Evolutionary conservation across 2,329 filamentous ascomycete genomes (phyloP), one percentile per base, ranked within the genome.

Genomic region (Calonectria hawksworthii): DNA sequence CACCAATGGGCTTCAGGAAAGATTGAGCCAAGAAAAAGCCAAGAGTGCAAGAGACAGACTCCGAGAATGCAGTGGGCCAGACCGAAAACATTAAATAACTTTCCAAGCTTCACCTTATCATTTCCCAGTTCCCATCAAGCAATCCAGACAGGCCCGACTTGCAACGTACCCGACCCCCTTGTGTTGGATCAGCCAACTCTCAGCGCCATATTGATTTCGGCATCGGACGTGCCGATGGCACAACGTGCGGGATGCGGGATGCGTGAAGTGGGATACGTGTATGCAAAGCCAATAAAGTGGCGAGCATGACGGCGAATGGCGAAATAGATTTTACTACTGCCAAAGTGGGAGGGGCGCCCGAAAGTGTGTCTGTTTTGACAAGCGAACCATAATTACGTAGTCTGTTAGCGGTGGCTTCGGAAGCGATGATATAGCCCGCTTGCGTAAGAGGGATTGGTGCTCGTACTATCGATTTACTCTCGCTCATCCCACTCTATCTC

Each of bases 181-280:
- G 44, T 11, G 11, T 30, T 41, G 36, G 26, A 51, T 63, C n/a
- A 52, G 28, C 38, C 34, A 59, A 70, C 50, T 64, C 28, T 2
- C 56, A 50, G 51, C 26, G 50, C 38, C 11, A 38, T 51, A 23
- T 50, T 51, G 59, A 52, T 65, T 56, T 71, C 68, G 68, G 61
- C 59, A 71, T 71, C 59, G 50, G 50, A 30, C 16, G 65, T 13
- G 59, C 30, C 18, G 54, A 65, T 71, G 59, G 44, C 61, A 71
- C 38, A 65, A 71, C 21, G 23, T 32, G 61, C 34, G 61, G 59
- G 68, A 71, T 66, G 61, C 64, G 50, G 61, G 68, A 65, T n/a
- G 61, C 11, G 34, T 32, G 32, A 41, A 10, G 50, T 56, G 65
- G 65, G 67, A 69, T 61, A 36, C 9, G n/a, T 21, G 26, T 1